Evolutionary conservation across 2,329 filamentous ascomycete genomes (phyloP).

Genomic region (Ilyonectria robusta): DNA sequence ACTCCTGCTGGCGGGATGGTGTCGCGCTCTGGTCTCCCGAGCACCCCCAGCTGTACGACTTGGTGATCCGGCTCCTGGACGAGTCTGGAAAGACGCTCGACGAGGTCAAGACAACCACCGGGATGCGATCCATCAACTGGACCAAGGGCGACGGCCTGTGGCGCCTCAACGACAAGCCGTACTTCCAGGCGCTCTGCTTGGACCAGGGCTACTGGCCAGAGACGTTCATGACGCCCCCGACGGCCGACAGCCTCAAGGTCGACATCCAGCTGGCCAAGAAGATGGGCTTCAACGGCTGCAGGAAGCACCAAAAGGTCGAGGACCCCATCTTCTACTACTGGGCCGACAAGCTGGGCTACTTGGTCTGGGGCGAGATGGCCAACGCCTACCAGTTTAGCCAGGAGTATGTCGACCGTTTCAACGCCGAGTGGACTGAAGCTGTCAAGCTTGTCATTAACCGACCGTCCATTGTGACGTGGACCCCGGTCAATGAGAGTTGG

Average conservation of each 20-base stretch:
- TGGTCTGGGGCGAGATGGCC: constrained; percentile 76
- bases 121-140: constrained; percentile 74
- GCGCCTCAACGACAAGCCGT: constrained; percentile 69
- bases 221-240: constrained; percentile 72
- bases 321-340: constrained; percentile 73
- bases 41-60: constrained; percentile 68
- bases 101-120: constrained; percentile 70
- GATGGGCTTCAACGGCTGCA: constrained; percentile 76
- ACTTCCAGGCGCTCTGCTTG: constrained; percentile 72
- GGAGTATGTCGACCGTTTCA: constrained; percentile 72
- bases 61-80: constrained; percentile 67
- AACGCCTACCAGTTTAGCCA: constrained; percentile 75
- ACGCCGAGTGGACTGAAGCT: constrained; percentile 75
- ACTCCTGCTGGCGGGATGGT: constrained; percentile 64
- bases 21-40: constrained; percentile 76
- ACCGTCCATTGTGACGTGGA: constrained; percentile 76
- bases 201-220: constrained; percentile 77
- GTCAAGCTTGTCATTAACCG: constrained; percentile 77
- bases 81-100: constrained; percentile 61
- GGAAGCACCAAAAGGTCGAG: constrained; percentile 77
- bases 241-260: constrained; percentile 58
- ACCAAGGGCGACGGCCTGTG: constrained; percentile 70
- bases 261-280: constrained; percentile 71
- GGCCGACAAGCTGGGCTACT: constrained; percentile 72
- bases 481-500: constrained; percentile 76